Conservation (phyloP, 2,329 filamentous ascomycete species). For the Diaporthe humulicola region DNA sequence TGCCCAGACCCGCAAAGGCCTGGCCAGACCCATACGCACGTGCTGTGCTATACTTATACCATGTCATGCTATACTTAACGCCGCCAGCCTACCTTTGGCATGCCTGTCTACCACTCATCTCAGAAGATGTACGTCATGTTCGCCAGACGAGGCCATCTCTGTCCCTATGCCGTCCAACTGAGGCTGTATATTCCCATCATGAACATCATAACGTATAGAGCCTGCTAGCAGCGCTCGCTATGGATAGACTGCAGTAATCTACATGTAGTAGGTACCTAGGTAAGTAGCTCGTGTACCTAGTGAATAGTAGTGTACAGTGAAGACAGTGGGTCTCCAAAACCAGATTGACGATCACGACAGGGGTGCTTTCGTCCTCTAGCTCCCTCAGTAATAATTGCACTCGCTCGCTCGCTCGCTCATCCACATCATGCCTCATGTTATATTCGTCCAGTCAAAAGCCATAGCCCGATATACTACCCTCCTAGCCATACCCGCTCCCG, state of each 20-base stretch:
- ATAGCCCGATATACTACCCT: not conserved
- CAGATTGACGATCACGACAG: not conserved
- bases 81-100: not conserved
- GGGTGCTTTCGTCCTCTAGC: not conserved
- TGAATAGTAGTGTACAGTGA: not conserved
- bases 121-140: not conserved
- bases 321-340: not conserved
- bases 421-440: not conserved
- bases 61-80: not conserved
- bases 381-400: not conserved
- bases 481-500: not conserved
- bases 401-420: not conserved
- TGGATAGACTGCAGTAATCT: too few relatives aligned
- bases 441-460: not conserved
- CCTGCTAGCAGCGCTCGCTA: not conserved
- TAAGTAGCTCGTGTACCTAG: not conserved
- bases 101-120: not conserved
- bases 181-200: too few relatives aligned
- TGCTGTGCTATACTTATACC: conserved; percentile 3
- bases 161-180: not conserved
- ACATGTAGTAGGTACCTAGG: not conserved
- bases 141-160: not conserved
- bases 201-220: too few relatives aligned
- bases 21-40: conserved; percentile 18
- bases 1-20: conserved; percentile 10